A percentile compares a stretch with the other conserved stretches of the same genome.
Evolutionary conservation across 2,329 filamentous ascomycete species (phyloP).

Genomic region (Lithohypha guttulata): DNA sequence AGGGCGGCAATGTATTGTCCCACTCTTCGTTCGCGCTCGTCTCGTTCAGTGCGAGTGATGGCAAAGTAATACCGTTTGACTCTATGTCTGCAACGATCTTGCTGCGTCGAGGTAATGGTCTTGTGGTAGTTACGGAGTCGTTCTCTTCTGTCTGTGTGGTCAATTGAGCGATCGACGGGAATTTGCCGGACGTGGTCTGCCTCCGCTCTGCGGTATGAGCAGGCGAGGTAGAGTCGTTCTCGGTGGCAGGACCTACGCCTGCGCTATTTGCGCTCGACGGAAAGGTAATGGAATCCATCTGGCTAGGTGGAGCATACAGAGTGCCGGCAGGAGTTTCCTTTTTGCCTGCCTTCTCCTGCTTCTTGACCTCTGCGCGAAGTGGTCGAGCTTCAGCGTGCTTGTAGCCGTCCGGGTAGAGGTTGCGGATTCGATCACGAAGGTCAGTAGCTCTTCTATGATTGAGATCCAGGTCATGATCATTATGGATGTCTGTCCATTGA

Average conservation of each 20-base stretch:
- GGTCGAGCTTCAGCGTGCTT: slow-evolving; percentile 34
- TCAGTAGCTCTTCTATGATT: slow-evolving; percentile 45
- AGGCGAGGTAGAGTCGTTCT: background rate
- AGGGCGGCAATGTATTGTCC: slow-evolving; percentile 20
- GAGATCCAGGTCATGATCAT: slow-evolving; percentile 44
- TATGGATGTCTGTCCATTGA: slow-evolving; percentile 49
- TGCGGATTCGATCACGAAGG: slow-evolving; percentile 51
- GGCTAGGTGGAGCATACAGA: background rate
- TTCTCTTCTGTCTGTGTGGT: slow-evolving; percentile 1
- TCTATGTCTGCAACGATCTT: slow-evolving; percentile 5
- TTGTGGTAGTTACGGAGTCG: background rate
- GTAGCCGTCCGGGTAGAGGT: slow-evolving; percentile 48
- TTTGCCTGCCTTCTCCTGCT: slow-evolving; percentile 13
- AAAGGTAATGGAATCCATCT: slow-evolving; percentile 3
- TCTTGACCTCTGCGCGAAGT: slow-evolving; percentile 17
- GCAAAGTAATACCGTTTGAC: slow-evolving; percentile 15
- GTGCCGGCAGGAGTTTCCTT: slow-evolving; percentile 7
- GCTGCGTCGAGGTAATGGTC: background rate
- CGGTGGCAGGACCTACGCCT: background rate
- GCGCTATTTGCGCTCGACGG: background rate
- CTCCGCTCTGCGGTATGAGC: background rate
- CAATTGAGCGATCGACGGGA: slow-evolving; percentile 5
- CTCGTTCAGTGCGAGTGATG: slow-evolving; percentile 18
- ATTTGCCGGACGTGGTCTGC: slow-evolving; percentile 5
- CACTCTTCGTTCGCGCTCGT: slow-evolving; percentile 18